Percentiles rank a stretch among this genome's conserved stretches.
phyloP scores from a whole-genome alignment of 2,329 filamentous ascomycete species.

The Aspergillus thermomutatus region DNA sequence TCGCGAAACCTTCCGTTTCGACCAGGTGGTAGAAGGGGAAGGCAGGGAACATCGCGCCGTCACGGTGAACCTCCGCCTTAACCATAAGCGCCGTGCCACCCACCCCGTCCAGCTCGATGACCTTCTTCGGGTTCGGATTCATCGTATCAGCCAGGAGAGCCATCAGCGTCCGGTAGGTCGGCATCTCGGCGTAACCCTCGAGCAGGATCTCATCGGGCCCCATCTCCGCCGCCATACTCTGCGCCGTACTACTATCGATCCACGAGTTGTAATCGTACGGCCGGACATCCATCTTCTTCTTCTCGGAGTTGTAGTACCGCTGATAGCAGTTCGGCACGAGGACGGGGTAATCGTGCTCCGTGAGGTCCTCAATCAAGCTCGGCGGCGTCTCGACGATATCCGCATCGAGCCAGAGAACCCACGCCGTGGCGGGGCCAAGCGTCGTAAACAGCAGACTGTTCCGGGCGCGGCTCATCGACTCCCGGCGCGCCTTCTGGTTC shows the following conservation, averaged over 20 bases:
- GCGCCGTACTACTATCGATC: conserved; percentile 81
- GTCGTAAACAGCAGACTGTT: conserved; percentile 96
- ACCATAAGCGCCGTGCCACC: conserved; percentile 90
- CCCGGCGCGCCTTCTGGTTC: conserved; percentile 81
- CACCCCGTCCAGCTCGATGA: conserved; percentile 83
- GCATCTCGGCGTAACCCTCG: conserved; percentile 89
- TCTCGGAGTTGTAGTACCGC: conserved; percentile 70
- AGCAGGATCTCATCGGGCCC: conserved; percentile 86
- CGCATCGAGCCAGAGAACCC: conserved; percentile 94
- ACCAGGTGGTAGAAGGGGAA: conserved; percentile 97
- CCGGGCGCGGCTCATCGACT: conserved; percentile 87
- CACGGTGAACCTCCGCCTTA: conserved; percentile 93
- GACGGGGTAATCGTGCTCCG: conserved; percentile 80
- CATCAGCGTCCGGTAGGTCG: conserved; percentile 90
- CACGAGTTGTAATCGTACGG: conserved; percentile 98
- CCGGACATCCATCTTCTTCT: conserved; percentile 68
- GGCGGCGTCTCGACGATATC: conserved; percentile 88
- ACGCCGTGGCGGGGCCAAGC: conserved; percentile 82
- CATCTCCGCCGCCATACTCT: conserved; percentile 74
- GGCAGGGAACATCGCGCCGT: conserved; percentile 97
- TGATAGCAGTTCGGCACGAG: conserved; percentile 97
- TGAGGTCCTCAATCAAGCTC: conserved; percentile 85
- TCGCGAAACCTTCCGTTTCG: conserved; percentile 96
- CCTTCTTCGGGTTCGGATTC: conserved; percentile 56
- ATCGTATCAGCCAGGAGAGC: conserved; percentile 65